Conservation (phyloP, 2,329 filamentous ascomycete species). For the Fusarium sterilihyphosum region DNA sequence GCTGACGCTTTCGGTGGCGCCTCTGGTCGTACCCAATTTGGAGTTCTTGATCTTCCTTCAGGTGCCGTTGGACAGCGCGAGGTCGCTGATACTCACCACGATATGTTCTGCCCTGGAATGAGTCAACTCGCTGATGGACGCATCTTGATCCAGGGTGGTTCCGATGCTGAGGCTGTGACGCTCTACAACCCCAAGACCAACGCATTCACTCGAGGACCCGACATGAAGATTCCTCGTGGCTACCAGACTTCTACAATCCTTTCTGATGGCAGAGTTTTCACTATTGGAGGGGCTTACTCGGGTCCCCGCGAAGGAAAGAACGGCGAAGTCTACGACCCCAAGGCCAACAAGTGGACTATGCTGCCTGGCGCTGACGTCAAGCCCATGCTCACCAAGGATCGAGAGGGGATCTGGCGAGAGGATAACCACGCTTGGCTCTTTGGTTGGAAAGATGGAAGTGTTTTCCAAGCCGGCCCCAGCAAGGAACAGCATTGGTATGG, state of each 20-base stretch:
- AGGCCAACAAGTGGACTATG: constrained; percentile 56
- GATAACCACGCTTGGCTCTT: constrained; percentile 49
- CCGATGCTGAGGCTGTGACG: constrained; percentile 58
- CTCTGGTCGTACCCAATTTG: constrained; percentile 29
- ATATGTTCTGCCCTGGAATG: constrained; percentile 68
- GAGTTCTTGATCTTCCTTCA: constrained; percentile 1
- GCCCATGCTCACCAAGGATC: constrained; percentile 60
- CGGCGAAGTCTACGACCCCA: constrained; percentile 63
- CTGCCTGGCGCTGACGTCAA: constrained; percentile 55
- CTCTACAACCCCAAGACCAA: constrained; percentile 55
- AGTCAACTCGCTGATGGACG: constrained; percentile 58
- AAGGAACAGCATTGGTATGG: constrained; percentile 67
- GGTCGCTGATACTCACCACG: constrained; percentile 58
- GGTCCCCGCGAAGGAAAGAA: constrained; percentile 62
- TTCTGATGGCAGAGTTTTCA: constrained; percentile 65
- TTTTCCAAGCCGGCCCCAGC: constrained; percentile 66
- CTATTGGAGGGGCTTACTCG: constrained; percentile 64
- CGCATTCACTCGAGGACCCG: constrained; percentile 51
- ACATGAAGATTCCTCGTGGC: constrained; percentile 60
- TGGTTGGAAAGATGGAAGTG: constrained; percentile 57
- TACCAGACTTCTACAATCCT: constrained; percentile 63
- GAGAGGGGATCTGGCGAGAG: constrained; percentile 60
- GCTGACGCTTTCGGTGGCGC: constrained; percentile 29
- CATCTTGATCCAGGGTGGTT: constrained; percentile 63
- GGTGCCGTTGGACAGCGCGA: constrained; percentile 27